Evolutionary conservation across 148 eudicot genomes (phyloP).

Genomic region (Gaultheria prostrata): DNA sequence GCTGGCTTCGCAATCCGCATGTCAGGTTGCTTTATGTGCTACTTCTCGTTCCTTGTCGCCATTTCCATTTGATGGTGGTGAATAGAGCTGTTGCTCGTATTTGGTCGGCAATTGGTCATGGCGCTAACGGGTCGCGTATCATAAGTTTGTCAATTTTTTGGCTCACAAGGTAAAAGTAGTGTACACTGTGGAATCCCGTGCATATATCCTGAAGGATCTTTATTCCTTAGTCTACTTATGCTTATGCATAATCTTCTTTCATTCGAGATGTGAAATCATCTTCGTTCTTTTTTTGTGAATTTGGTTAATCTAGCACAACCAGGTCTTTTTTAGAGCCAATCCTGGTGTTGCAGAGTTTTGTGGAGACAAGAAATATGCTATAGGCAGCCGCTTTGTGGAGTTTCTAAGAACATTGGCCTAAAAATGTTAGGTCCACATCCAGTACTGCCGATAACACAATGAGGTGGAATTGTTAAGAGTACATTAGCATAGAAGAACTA

Average conservation of each 20-base stretch:
- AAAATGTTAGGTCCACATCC: too few species aligned
- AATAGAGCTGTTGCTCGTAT: background rate
- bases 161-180: background rate
- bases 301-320: background rate
- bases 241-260: background rate
- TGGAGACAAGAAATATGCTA: background rate
- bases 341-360: background rate
- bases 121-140: background rate
- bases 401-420: background rate
- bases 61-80: background rate
- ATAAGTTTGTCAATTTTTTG: background rate
- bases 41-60: background rate
- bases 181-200: background rate
- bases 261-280: background rate
- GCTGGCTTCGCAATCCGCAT: background rate
- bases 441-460: too few species aligned
- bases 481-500: background rate
- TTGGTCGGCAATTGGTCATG: background rate
- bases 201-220: background rate
- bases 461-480: background rate
- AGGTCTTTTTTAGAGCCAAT: background rate
- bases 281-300: background rate
- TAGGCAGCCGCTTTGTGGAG: background rate
- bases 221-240: too few species aligned
- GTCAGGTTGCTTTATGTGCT: constrained; percentile 8